phyloP scores from a whole-genome alignment of 2,329 filamentous ascomycete species.

The Furcasterigmium sp. region DNA sequence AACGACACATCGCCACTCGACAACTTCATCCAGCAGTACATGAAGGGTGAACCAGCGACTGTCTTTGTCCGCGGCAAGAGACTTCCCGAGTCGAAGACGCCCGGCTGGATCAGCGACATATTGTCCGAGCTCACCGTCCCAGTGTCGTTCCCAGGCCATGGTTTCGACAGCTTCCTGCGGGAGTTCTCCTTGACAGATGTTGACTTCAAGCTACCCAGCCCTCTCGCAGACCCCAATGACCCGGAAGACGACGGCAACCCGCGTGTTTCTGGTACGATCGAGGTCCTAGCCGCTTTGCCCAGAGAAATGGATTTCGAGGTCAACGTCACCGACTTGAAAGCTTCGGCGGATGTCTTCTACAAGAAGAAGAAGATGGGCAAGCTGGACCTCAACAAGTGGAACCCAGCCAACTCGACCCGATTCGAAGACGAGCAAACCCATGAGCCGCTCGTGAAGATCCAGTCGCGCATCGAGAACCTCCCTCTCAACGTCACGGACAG shows the following conservation, averaged over 20 bases:
- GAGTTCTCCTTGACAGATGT: slow-evolving; percentile 85
- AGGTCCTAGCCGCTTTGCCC: slow-evolving; percentile 73
- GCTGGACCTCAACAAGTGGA: slow-evolving; percentile 77
- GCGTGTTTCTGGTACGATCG: slow-evolving; percentile 75
- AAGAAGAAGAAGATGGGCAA: slow-evolving; percentile 72
- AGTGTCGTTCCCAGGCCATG: slow-evolving; percentile 75
- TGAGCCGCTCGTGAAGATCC: slow-evolving; percentile 63
- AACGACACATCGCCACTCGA: slow-evolving; percentile 80
- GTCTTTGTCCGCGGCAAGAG: slow-evolving; percentile 79
- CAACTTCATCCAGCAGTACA: slow-evolving; percentile 71
- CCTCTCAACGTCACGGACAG: slow-evolving; percentile 79
- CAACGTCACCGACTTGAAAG: slow-evolving; percentile 70
- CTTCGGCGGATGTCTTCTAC: slow-evolving; percentile 77
- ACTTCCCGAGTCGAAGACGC: slow-evolving; percentile 60
- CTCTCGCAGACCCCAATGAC: slow-evolving; percentile 68
- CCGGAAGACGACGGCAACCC: slow-evolving; percentile 61
- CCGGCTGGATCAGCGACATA: slow-evolving; percentile 76
- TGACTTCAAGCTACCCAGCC: slow-evolving; percentile 79
- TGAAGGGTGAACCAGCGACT: slow-evolving; percentile 72
- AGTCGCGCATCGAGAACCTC: slow-evolving; percentile 70
- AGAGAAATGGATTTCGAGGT: slow-evolving; percentile 83
- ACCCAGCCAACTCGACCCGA: slow-evolving; percentile 74
- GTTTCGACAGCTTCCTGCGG: slow-evolving; percentile 76
- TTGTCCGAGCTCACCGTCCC: slow-evolving; percentile 78
- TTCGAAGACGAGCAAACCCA: slow-evolving; percentile 51